Conservation (phyloP, 352 stramenopile species). For the Phytophthora lateralis region DNA sequence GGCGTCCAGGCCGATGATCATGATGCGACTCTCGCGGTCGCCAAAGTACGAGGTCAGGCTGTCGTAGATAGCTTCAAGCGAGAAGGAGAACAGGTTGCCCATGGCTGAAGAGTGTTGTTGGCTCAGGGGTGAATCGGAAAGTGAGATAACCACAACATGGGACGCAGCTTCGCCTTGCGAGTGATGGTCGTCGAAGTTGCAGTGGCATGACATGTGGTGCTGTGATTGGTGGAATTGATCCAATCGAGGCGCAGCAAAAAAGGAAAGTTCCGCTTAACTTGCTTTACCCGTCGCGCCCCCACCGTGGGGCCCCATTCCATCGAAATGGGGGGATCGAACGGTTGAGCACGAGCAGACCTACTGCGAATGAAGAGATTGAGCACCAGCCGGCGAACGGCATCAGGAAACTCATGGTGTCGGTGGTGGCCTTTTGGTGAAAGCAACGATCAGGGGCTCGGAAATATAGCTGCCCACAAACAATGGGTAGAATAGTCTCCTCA, state of each 20-base stretch:
- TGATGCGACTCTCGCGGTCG: conserved; percentile 50
- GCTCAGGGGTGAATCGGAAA: conserved; percentile 15
- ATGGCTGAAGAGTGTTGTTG: conserved; percentile 22
- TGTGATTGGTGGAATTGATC: conserved; percentile 23
- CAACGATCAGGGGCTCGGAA: too few relatives aligned
- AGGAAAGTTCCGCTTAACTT: conserved; percentile 17
- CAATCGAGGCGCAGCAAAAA: conserved; percentile 3
- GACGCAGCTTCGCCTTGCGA: neutral
- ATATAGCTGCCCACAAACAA: too few relatives aligned
- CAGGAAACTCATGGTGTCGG: too few relatives aligned
- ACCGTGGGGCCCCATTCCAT: too few relatives aligned
- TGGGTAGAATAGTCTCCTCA: too few relatives aligned
- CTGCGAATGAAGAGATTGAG: neutral
- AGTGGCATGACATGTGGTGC: conserved; percentile 18
- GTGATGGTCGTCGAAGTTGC: conserved; percentile 18
- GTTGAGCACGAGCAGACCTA: too few relatives aligned
- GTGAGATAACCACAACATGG: conserved; percentile 2
- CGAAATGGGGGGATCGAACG: too few relatives aligned
- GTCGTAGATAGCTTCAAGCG: conserved; percentile 39
- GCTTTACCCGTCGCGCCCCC: too few relatives aligned
- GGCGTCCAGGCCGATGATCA: conserved; percentile 95
- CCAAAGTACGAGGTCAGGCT: conserved; percentile 38
- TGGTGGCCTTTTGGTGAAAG: too few relatives aligned
- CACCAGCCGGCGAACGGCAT: neutral
- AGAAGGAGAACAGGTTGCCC: conserved; percentile 54